Percentiles rank a stretch among this genome's conserved stretches.
Evolutionary conservation across 129 eudicot genomes (phyloP).

Genomic region (Pulicaria dysenterica): DNA sequence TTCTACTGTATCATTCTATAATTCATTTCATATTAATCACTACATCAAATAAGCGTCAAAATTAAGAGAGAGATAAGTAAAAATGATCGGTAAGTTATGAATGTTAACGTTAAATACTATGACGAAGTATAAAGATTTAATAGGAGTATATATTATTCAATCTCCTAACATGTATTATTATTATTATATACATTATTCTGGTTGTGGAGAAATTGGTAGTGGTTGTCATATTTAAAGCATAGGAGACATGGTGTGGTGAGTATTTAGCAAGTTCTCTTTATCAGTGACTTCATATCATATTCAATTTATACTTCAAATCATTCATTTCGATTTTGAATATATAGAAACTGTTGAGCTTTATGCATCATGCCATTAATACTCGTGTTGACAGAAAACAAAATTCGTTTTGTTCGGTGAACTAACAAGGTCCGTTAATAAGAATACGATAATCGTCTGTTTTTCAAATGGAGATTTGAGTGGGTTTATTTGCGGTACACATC

Average conservation of each 20-base stretch:
- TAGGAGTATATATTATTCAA: no score
- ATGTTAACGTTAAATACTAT: no score
- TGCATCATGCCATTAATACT: conserved; percentile 30
- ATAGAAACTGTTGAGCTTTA: conserved; percentile 24
- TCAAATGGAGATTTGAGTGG: no score
- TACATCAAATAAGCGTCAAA: no score
- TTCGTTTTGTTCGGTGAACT: background rate
- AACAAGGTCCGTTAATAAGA: background rate
- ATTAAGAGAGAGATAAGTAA: no score
- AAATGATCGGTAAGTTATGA: no score
- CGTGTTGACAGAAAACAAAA: background rate
- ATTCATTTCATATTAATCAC: no score
- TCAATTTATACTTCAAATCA: conserved; percentile 31
- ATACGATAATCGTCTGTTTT: background rate
- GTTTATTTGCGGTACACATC: no score
- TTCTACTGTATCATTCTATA: no score
- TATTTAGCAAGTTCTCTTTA: conserved; percentile 35
- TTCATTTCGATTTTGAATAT: conserved; percentile 31
- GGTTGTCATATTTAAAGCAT: conserved; percentile 41
- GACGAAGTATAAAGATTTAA: no score
- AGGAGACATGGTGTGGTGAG: conserved; percentile 33
- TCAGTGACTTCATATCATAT: conserved; percentile 32
- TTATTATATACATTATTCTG: conserved; percentile 13
- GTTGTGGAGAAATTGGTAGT: conserved; percentile 30
- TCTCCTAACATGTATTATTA: no score